Evolutionary conservation across 106 monocot species (phyloP).

Genomic region (Phalaenopsis equestris): DNA sequence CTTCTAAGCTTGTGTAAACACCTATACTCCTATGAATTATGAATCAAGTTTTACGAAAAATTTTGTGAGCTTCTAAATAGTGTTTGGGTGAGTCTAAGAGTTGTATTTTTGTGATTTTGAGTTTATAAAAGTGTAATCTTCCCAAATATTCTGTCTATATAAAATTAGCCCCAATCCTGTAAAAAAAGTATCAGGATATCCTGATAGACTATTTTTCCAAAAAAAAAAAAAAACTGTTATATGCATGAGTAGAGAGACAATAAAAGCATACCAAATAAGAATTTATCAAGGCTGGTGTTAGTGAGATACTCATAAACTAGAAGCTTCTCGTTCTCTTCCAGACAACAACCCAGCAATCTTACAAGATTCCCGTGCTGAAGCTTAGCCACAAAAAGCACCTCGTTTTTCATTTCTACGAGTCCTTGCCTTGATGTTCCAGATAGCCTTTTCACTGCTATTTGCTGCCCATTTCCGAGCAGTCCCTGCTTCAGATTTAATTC

Average conservation of each 20-base stretch:
- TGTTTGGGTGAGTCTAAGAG: too few species aligned
- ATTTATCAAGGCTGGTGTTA: conserved; percentile 7
- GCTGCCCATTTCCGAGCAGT: not conserved
- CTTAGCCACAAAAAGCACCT: conserved; percentile 16
- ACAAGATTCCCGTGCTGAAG: conserved; percentile 18
- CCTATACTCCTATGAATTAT: too few species aligned
- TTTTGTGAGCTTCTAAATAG: too few species aligned
- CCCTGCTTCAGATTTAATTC: not conserved
- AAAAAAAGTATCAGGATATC: too few species aligned
- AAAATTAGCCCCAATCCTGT: too few species aligned
- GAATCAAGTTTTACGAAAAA: too few species aligned
- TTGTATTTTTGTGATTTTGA: too few species aligned
- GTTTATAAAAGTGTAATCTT: too few species aligned
- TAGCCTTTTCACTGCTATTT: conserved; percentile 15
- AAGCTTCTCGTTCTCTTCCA: conserved; percentile 1
- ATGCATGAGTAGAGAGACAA: not conserved
- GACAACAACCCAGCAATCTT: conserved; percentile 9
- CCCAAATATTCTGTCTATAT: too few species aligned
- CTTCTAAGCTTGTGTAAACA: too few species aligned
- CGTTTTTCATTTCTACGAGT: conserved; percentile 10
- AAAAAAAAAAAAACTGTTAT: not conserved
- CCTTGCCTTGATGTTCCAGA: conserved; percentile 10
- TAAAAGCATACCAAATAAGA: conserved; percentile 9
- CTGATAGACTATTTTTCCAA: too few species aligned
- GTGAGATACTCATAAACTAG: conserved; percentile 5